Evolutionary conservation across 768 basidiomycete genomes (phyloP).

Genomic region (Lentinus tigrinus): DNA sequence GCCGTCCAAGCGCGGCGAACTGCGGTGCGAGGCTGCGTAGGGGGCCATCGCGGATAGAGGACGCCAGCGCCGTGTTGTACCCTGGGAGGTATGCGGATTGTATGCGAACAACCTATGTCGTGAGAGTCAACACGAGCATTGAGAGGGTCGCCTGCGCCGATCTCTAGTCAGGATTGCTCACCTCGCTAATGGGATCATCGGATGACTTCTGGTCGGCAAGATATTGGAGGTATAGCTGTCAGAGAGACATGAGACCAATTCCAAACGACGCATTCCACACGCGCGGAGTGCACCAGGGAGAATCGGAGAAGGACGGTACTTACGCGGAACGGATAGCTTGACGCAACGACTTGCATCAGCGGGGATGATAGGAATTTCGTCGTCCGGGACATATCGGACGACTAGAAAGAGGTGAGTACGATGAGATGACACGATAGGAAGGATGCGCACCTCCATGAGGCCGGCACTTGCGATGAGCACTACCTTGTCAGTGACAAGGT

Average conservation of each 20-base stretch:
- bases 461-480: slow-evolving; percentile 70
- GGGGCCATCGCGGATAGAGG: slow-evolving; percentile 71
- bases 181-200: slow-evolving; percentile 29
- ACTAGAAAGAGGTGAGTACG: slow-evolving; percentile 32
- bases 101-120: slow-evolving; percentile 61
- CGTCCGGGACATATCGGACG: slow-evolving; percentile 67
- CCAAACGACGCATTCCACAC: neutral
- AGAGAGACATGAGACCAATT: neutral
- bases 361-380: slow-evolving; percentile 79
- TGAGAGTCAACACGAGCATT: neutral
- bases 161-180: neutral
- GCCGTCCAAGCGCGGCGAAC: slow-evolving; percentile 45
- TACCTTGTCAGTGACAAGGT: slow-evolving; percentile 63
- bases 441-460: slow-evolving; percentile 55
- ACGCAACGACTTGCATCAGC: slow-evolving; percentile 62
- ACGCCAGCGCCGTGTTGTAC: slow-evolving; percentile 75
- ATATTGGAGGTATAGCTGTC: slow-evolving; percentile 33
- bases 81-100: slow-evolving; percentile 76
- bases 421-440: neutral
- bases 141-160: neutral
- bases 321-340: slow-evolving; percentile 62
- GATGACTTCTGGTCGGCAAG: slow-evolving; percentile 30
- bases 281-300: neutral
- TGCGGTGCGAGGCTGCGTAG: slow-evolving; percentile 58
- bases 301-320: slow-evolving; percentile 16